These are phyloP conservation scores for Penicillium psychrofluorescens DNA, from an alignment of 495 filamentous ascomycete genomes.

Conservation along the genomic window DNA sequence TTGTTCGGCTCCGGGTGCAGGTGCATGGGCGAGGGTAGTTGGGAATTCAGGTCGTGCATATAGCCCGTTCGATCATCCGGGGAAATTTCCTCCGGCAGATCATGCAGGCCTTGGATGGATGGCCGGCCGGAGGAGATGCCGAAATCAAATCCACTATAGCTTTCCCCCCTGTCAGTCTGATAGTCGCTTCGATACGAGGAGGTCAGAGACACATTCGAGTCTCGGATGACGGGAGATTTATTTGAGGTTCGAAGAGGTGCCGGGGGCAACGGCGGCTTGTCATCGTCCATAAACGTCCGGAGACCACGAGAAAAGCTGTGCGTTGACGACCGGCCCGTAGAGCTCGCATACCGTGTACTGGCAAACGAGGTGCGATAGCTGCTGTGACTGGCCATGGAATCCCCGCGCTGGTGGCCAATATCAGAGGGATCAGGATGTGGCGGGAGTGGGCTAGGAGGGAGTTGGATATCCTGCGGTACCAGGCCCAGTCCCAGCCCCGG, in stretches of 20 bases:
- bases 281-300: constrained; percentile 23
- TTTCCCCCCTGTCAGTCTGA: constrained; percentile 14
- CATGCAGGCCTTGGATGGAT: constrained; percentile 8
- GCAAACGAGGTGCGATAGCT: constrained; percentile 38
- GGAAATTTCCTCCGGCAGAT: constrained; percentile 11
- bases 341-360: constrained; percentile 36
- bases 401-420: constrained; percentile 18
- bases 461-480: constrained; percentile 12
- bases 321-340: constrained; percentile 33
- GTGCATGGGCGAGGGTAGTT: constrained; percentile 4
- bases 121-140: constrained; percentile 7
- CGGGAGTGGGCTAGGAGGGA: constrained; percentile 25
- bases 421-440: constrained; percentile 6
- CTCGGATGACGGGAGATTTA: constrained; percentile 13
- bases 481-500: constrained; percentile 8
- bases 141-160: constrained; percentile 26
- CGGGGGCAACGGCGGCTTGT: constrained; percentile 31
- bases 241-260: constrained; percentile 20
- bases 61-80: constrained; percentile 1
- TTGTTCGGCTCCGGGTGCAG: constrained; percentile 10
- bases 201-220: constrained; percentile 17
- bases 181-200: constrained; percentile 14
- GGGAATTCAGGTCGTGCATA: constrained; percentile 1
- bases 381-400: constrained; percentile 35
- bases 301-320: constrained; percentile 27